Conservation (phyloP, 2,329 filamentous ascomycete genomes). For the Apiospora marii region DNA sequence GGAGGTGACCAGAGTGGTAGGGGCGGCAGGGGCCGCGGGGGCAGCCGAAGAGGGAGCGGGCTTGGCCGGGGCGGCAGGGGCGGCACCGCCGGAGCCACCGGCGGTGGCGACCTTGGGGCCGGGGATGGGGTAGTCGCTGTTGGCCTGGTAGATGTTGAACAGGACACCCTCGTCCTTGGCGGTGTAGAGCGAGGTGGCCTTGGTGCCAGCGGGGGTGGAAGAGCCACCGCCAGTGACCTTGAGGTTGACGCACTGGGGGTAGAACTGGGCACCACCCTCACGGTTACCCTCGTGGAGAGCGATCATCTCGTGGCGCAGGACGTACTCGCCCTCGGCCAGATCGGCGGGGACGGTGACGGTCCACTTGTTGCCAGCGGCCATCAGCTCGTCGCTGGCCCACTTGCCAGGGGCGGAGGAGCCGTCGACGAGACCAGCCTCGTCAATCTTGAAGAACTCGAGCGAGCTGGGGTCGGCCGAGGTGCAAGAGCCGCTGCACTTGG, state of each 20-base stretch:
- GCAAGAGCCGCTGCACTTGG: constrained; percentile 41
- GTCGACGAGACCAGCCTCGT: constrained; percentile 40
- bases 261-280: constrained; percentile 47
- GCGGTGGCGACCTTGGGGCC: constrained; percentile 31
- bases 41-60: constrained; percentile 2
- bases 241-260: constrained; percentile 64
- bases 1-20: constrained; percentile 28
- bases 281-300: constrained; percentile 48
- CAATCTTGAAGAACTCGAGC: constrained; percentile 43
- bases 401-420: constrained; percentile 26
- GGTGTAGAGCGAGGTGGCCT: constrained; percentile 62
- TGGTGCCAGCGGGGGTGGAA: constrained; percentile 53
- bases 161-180: constrained; percentile 60
- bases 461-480: constrained; percentile 37
- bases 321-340: constrained; percentile 50
- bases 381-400: constrained; percentile 50
- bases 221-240: constrained; percentile 58
- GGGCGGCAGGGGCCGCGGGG: constrained; percentile 15
- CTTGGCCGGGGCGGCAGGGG: constrained; percentile 7
- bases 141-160: constrained; percentile 59
- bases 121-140: constrained; percentile 37
- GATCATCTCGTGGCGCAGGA: constrained; percentile 55
- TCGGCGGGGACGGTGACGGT: constrained; percentile 46
- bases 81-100: constrained; percentile 12
- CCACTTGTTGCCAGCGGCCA: constrained; percentile 57